Conservation (phyloP, 2,329 filamentous ascomycete species). For the Didymella pinodella region DNA sequence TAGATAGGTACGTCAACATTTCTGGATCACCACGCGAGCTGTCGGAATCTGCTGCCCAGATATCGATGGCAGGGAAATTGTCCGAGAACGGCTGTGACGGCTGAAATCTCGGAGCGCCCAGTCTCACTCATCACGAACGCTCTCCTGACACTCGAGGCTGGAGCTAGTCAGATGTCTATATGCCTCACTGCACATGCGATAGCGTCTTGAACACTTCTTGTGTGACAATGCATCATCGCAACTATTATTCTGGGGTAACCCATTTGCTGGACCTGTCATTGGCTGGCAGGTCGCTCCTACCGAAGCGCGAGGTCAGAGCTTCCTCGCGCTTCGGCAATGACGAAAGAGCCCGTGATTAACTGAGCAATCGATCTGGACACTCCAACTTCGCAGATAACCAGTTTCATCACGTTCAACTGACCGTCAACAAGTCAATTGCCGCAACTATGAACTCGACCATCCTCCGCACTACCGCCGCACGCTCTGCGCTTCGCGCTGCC, state of each 20-base stretch:
- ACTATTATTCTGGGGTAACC: conserved; percentile 12
- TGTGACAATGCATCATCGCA: conserved; percentile 15
- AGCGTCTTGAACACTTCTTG: neutral
- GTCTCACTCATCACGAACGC: neutral
- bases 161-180: neutral
- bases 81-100: conserved; percentile 25
- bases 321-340: conserved; percentile 31
- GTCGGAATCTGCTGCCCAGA: conserved; percentile 29
- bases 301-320: conserved; percentile 16
- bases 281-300: conserved; percentile 18
- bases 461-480: conserved; percentile 73
- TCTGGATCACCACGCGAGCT: conserved; percentile 24
- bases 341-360: conserved; percentile 33
- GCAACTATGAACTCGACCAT: conserved; percentile 76
- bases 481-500: conserved; percentile 75
- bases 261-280: conserved; percentile 23
- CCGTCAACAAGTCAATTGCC: conserved; percentile 28
- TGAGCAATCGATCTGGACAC: conserved; percentile 12
- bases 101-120: conserved; percentile 21
- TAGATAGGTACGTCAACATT: conserved; percentile 7
- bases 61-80: conserved; percentile 1
- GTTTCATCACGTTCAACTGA: conserved; percentile 33
- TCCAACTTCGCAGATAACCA: neutral
- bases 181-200: neutral
- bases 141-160: conserved; percentile 2